A percentile compares a stretch with the other conserved stretches of the same genome.
phyloP scores from a whole-genome alignment of 2,329 filamentous ascomycete species.

The Myriosclerotinia duriaeana region DNA sequence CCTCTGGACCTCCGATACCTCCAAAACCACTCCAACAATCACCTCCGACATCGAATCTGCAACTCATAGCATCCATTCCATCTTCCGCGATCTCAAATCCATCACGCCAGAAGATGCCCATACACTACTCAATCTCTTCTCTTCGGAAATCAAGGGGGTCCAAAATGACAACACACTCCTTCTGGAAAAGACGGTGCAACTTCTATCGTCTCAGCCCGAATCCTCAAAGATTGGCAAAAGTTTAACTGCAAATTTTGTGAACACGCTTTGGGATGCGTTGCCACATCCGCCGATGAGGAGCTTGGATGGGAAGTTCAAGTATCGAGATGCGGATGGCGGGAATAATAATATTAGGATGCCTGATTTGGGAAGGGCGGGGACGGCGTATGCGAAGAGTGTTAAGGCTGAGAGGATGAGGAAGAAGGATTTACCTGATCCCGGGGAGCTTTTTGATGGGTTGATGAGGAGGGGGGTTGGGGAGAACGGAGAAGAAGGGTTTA shows the following conservation, averaged over 20 bases:
- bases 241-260: slow-evolving; percentile 66
- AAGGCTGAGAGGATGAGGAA: slow-evolving; percentile 58
- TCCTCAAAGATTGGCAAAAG: slow-evolving; percentile 6
- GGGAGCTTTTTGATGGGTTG: slow-evolving; percentile 54
- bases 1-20: slow-evolving; percentile 3
- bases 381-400: slow-evolving; percentile 63
- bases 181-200: slow-evolving; percentile 67
- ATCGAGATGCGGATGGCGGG: slow-evolving; percentile 64
- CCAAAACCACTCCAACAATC: slow-evolving; percentile 7
- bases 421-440: slow-evolving; percentile 61
- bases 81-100: slow-evolving; percentile 45
- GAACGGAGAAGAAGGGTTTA: background rate
- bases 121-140: slow-evolving; percentile 60
- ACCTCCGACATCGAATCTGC: slow-evolving; percentile 15
- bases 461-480: slow-evolving; percentile 54
- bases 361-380: slow-evolving; percentile 64
- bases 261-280: slow-evolving; percentile 67
- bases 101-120: slow-evolving; percentile 50
- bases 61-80: slow-evolving; percentile 16
- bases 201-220: slow-evolving; percentile 27
- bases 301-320: slow-evolving; percentile 60
- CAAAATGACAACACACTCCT: slow-evolving; percentile 74
- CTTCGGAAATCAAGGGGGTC: slow-evolving; percentile 60
- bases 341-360: slow-evolving; percentile 53
- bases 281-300: slow-evolving; percentile 72